Evolutionary conservation across 2,329 filamentous ascomycete species (phyloP), one percentile per base, ranked within the genome.

Genomic region (Scopulariopsis brevicaulis): DNA sequence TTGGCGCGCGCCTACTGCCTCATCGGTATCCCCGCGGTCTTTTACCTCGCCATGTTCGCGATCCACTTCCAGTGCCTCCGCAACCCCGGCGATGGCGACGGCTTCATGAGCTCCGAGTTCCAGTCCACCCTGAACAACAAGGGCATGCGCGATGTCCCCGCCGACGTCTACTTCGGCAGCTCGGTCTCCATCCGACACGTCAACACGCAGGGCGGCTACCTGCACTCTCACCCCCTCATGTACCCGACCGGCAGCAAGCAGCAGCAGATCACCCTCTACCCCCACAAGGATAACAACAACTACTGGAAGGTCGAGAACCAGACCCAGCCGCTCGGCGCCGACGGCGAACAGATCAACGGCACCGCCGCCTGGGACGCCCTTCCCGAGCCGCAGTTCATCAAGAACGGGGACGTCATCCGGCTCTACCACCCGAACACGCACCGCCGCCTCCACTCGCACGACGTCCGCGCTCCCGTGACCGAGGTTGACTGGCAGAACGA

Each of bases 41-140:
- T 99, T 74, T 99, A 99, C 77, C 86, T 96, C 79, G 86, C 83
- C 67, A 96, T 97, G 89, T 99, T 99, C 68, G 92, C 84, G 57
- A 95, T 99, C 66, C 94, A 99, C 77, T 99, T 99, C 74, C 65
- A 92, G 64, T 95, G 90, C 77, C 81, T 99, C 50, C 83, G 87
- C 60, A 99, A 99, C 74, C 94, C 94, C 32, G 94, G 94, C 60
- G 94, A 99, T 56, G 94, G 94, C 58, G 94, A 99, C 72, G 94
- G 94, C 58, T 99, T 99, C 78, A 99, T 99, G 94, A 96, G 92
- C 69, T 96, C 93, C 58, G 94, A 99, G 69, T 99, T 99, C 78
- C 94, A 99, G 75, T 89, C 94, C 35, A 97, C 94, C 2, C 79
- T 99, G 64, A 99, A 97, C 76, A 92, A 85, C 67, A 99, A 97